Base-by-base conservation (phyloP, 2,329 filamentous ascomycete genomes). In the Scortechinia acanthostroma region DNA sequence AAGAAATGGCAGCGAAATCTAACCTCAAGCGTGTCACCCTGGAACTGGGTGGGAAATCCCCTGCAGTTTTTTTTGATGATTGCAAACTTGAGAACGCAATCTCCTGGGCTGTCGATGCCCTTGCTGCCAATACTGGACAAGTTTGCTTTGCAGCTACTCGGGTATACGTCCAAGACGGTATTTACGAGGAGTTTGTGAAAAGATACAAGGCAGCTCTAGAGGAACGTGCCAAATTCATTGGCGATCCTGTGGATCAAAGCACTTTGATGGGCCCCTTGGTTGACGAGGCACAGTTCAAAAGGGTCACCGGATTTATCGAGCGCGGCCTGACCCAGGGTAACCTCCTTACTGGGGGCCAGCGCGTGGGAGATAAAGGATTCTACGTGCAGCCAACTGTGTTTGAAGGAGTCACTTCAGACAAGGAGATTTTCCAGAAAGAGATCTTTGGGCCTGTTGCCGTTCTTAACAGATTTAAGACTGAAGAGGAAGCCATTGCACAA, bases 101-200 rank as follows among this genome's bases (percentile, higher is more conserved):
- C 4, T 51, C 47, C 3, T 65, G 61, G 60, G 56, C 57, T 14
- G 56, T 56, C 21, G 57, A 58, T 46, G 54, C 63, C 13, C 60
- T 88, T 71, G 82, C 86, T 66, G 79, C 77, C 46, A 87, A 88
- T 53, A 80, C 80, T 0, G 84, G 85, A 16, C 85, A 89, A 59
- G 81, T 88, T 42, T 89, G 85, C 67, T 86, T 83, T 23, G 87
- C 87, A 51, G 83, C 82, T 4, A 86, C 82, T 1, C 68, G 84
- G 2, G 80, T 88, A 5, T 87, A 87, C 58, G 75, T 88, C 3
- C 83, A 83, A 2, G 63, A 70, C 42, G 56, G 60, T 25, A 72
- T 85, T 59, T 80, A 85, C 51, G 52, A 68, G 17, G 66, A 64
- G 5, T 88, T 88, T 53, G 75, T 86, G 47, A 66, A 68, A 47